Percentiles rank a stretch among this genome's conserved stretches.
These are phyloP conservation scores for Imleria badia DNA, from an alignment of 768 basidiomycete genomes.

Conservation along the genomic window DNA sequence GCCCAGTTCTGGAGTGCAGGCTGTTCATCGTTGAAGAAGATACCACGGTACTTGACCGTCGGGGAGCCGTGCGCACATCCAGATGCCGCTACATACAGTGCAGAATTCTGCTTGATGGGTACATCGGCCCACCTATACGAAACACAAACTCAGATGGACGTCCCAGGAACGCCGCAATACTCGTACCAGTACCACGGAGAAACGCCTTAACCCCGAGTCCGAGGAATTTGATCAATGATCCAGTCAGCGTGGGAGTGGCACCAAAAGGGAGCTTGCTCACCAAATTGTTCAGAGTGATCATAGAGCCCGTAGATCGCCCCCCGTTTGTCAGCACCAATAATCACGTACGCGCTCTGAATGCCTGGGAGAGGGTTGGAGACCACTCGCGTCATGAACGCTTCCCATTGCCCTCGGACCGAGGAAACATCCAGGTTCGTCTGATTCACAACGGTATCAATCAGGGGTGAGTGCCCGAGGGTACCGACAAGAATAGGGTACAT, in stretches of 20 bases:
- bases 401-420: background rate
- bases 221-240: background rate
- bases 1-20: background rate
- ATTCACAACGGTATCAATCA: constrained; percentile 3
- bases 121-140: background rate
- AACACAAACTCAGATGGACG: background rate
- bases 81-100: background rate
- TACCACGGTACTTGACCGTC: constrained; percentile 67
- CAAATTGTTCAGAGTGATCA: constrained; percentile 6
- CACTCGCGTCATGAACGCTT: background rate
- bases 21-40: background rate
- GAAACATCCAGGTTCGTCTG: background rate
- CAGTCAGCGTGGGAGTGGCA: background rate
- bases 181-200: constrained; percentile 3
- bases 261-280: background rate
- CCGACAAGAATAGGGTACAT: background rate
- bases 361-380: background rate
- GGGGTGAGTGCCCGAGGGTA: background rate
- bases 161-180: background rate
- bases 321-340: background rate
- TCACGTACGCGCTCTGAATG: background rate
- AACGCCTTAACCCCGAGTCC: constrained; percentile 2
- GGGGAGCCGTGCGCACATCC: constrained; percentile 22
- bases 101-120: background rate
- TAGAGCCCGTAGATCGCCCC: background rate